These are phyloP conservation scores for Solidago caesia DNA, from an alignment of 129 eudicot genomes.

Conservation along the genomic window DNA sequence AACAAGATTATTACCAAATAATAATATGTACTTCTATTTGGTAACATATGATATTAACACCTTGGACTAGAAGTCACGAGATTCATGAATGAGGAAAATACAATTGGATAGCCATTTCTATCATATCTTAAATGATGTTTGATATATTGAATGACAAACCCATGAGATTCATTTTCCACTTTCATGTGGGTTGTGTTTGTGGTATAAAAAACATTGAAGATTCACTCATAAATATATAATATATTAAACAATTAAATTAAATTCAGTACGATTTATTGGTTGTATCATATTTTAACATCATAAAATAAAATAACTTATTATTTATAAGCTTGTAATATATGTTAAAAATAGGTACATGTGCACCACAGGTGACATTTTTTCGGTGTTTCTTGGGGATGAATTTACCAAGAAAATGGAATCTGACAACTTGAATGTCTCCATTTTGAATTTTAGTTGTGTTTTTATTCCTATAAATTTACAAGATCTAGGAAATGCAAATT, in stretches of 20 bases:
- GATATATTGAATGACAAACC: conserved; percentile 28
- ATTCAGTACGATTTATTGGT: conserved; percentile 17
- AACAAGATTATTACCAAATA: background rate
- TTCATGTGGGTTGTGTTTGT: conserved; percentile 31
- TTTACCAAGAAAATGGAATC: conserved; percentile 31
- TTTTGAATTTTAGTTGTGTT: conserved; percentile 14
- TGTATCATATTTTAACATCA: conserved; percentile 5
- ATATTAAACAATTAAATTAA: background rate
- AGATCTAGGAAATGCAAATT: background rate
- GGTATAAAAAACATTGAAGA: background rate
- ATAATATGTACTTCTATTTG: background rate
- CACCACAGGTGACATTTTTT: conserved; percentile 24
- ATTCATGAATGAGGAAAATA: background rate
- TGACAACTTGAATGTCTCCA: conserved; percentile 35
- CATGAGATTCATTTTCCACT: conserved; percentile 23
- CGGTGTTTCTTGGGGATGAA: conserved; percentile 14
- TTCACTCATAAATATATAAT: background rate
- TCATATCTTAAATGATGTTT: conserved; percentile 26
- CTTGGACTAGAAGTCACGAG: background rate
- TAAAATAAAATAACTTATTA: background rate
- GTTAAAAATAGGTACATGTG: conserved; percentile 11
- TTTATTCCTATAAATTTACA: background rate
- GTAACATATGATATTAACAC: background rate
- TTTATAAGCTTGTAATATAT: no score
- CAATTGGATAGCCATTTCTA: conserved; percentile 7